Base-by-base conservation (phyloP, 352 stramenopile genomes). In the Phytophthora pseudosyringae region DNA sequence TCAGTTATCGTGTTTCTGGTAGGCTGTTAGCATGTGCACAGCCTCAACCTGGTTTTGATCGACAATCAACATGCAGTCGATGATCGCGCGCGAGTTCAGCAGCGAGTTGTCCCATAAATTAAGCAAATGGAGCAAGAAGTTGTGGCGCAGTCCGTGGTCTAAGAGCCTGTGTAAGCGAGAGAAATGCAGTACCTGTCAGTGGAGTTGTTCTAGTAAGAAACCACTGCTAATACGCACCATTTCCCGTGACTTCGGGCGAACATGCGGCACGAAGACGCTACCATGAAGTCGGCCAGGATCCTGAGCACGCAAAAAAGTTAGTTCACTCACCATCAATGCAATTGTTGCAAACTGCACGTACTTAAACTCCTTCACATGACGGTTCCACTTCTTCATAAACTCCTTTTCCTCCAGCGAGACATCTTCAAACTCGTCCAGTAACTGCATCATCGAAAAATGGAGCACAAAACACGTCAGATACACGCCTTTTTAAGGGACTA, bases 381-480 rank as follows among this genome's bases (percentile, higher is more conserved):
- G 86, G 67, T 96, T 96, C 88, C 88, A 96, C 66, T 90, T 91
- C 73, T 96, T 96, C 88, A 96, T 96, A 54, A 96, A 93, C 50
- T 93, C 85, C 50, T 95, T 95, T 51, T 95, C 87, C 62, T 95
- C 87, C 29, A 94, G 60, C 28, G 88, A 81, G 1, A 96, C 88
- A 43, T 96, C 88, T 59, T 96, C 86, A 50, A 95, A 96, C 55
- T 96, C 88, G 52, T 96, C 85, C 25, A 96, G 54, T 59, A 96
- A 79, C 81, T 90, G 46, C 8, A 65, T 47, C 1, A 52, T 52
- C 16, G 32, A 33, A 61, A 35, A 64, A 33, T 44, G 6, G 21
- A 40, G 3, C 33, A 67, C 25, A 46, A 15, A 12, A 44, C 38
- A 12, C 21, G 18, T 67, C 16, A 67, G 50, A 12, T 31, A 40